A percentile compares a stretch with the other conserved stretches of the same genome.
Evolutionary conservation across 1,284 basidiomycete species (phyloP).

Genomic region (Papiliotrema laurentii): DNA sequence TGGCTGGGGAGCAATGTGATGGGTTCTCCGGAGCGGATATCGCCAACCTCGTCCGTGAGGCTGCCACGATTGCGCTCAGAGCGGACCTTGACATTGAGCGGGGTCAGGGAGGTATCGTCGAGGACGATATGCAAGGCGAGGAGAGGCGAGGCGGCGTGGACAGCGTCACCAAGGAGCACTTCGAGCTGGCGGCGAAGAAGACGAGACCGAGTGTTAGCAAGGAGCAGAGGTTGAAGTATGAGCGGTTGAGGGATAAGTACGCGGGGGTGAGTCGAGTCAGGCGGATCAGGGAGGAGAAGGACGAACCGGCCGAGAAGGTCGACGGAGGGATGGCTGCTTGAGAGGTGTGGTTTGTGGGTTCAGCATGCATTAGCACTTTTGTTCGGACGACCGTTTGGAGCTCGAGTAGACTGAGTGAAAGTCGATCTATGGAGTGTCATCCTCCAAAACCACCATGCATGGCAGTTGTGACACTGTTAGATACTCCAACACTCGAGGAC

Average conservation of each 20-base stretch:
- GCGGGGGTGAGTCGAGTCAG: conserved; percentile 56
- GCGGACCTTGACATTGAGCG: conserved; percentile 64
- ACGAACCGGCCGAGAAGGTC: conserved; percentile 11
- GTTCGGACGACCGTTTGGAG: too few relatives aligned
- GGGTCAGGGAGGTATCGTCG: conserved; percentile 24
- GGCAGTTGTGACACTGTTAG: too few relatives aligned
- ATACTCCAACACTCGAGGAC: too few relatives aligned
- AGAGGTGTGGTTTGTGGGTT: background rate
- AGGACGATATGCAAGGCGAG: conserved; percentile 7
- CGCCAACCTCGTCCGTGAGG: conserved; percentile 80
- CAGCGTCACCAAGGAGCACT: conserved; percentile 58
- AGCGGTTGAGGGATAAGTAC: conserved; percentile 71
- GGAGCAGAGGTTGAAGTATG: conserved; percentile 76
- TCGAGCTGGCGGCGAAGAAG: conserved; percentile 70
- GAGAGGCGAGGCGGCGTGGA: conserved; percentile 9
- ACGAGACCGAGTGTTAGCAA: conserved; percentile 80
- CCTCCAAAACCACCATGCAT: too few relatives aligned
- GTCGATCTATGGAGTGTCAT: too few relatives aligned
- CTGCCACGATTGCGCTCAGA: conserved; percentile 76
- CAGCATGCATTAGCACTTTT: background rate
- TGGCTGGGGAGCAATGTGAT: conserved; percentile 58
- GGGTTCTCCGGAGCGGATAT: conserved; percentile 89
- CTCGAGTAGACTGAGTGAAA: too few relatives aligned
- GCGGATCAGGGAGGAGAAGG: conserved; percentile 31
- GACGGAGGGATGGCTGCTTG: conserved; percentile 4